These are phyloP conservation scores for Micromonas commoda DNA, from an alignment of 139 green algal genomes.

Conservation along the genomic window DNA sequence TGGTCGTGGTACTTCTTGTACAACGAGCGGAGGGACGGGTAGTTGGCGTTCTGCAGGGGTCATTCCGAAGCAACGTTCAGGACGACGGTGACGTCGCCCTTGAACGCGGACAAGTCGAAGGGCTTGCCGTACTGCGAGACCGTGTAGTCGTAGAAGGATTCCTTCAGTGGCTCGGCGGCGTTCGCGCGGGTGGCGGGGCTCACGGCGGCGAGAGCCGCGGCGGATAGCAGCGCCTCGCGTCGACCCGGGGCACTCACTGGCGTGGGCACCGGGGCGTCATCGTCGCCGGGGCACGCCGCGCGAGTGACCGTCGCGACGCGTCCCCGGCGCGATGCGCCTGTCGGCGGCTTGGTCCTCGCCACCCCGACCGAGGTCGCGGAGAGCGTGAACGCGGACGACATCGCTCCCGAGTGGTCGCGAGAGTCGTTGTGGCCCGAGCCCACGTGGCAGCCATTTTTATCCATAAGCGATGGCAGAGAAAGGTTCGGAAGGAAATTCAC, in stretches of 20 bases:
- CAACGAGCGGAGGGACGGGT: slow-evolving; percentile 24
- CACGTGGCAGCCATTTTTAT: too few relatives aligned
- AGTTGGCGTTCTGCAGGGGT: slow-evolving; percentile 38
- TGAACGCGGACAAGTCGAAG: not conserved
- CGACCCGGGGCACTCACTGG: not conserved
- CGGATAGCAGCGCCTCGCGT: not conserved
- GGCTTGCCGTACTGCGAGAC: slow-evolving; percentile 24
- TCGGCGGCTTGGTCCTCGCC: too few relatives aligned
- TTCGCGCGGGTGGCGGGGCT: not conserved
- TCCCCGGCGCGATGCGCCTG: too few relatives aligned
- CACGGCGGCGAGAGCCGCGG: not conserved
- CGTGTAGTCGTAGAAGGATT: slow-evolving; percentile 22
- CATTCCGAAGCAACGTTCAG: slow-evolving; percentile 36
- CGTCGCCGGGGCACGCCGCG: not conserved
- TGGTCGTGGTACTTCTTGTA: slow-evolving; percentile 38
- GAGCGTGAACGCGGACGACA: too few relatives aligned
- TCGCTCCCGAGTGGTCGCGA: too few relatives aligned
- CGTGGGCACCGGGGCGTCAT: not conserved
- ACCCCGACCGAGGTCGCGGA: too few relatives aligned
- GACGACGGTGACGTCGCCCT: slow-evolving; percentile 17
- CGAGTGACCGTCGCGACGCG: too few relatives aligned
- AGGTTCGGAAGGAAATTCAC: too few relatives aligned
- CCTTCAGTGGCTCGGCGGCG: not conserved
- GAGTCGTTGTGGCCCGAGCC: too few relatives aligned
- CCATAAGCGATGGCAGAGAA: too few relatives aligned